These are phyloP conservation scores for Melampsora americana DNA, from an alignment of 1,284 basidiomycete species.

Conservation along the genomic window DNA sequence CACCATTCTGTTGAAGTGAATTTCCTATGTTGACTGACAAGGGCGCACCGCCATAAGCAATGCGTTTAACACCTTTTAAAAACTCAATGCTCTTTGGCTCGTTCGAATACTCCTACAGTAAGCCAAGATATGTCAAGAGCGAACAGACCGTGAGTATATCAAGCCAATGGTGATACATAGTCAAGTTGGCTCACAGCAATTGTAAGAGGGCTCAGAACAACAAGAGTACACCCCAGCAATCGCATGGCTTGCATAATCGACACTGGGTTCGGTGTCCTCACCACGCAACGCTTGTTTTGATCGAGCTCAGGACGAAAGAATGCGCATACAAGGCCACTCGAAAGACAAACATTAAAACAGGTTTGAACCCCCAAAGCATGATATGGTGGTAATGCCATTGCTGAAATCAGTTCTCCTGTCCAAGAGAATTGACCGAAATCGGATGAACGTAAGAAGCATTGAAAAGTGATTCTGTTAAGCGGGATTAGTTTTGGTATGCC, in stretches of 20 bases:
- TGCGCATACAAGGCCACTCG: background rate
- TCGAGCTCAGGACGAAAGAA: slow-evolving; percentile 7
- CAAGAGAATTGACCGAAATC: background rate
- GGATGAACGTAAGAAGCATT: background rate
- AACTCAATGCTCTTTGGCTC: background rate
- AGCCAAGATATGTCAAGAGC: too few relatives aligned
- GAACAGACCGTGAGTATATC: too few relatives aligned
- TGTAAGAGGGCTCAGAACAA: background rate
- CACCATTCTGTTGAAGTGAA: slow-evolving; percentile 1
- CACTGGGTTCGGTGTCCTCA: background rate
- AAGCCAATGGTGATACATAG: too few relatives aligned
- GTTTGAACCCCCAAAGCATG: background rate
- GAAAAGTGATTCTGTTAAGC: background rate
- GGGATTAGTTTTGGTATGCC: background rate
- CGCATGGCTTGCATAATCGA: background rate
- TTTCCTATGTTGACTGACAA: background rate
- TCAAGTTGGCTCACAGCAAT: background rate
- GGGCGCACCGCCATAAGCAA: background rate
- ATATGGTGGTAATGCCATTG: background rate
- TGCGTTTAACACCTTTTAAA: background rate
- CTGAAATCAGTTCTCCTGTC: background rate
- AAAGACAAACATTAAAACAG: background rate
- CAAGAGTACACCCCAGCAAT: background rate
- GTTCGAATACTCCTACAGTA: background rate
- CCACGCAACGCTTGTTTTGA: background rate